phyloP scores from a whole-genome alignment of 1,284 basidiomycete species.

The Caloboletus firmus region DNA sequence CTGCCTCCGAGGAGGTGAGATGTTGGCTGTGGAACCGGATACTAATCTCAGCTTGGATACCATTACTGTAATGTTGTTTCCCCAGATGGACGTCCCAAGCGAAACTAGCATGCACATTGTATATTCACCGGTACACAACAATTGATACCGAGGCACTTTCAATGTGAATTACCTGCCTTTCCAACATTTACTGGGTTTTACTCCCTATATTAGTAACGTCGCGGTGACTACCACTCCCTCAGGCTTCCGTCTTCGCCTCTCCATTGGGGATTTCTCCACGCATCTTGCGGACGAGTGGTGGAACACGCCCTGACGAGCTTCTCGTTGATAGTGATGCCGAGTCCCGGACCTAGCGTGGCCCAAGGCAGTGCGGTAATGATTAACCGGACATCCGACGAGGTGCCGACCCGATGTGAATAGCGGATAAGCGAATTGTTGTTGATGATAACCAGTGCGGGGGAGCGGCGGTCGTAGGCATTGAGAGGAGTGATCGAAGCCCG shows the following conservation, averaged over 20 bases:
- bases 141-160: neutral
- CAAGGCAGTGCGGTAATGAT: slow-evolving; percentile 3
- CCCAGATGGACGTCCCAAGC: neutral
- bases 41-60: neutral
- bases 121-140: neutral
- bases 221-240: slow-evolving; percentile 54
- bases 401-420: neutral
- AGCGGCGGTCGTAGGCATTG: neutral
- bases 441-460: neutral
- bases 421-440: neutral
- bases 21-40: slow-evolving; percentile 1
- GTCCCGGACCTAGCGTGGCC: slow-evolving; percentile 49
- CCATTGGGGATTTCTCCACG: slow-evolving; percentile 66
- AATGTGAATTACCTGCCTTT: neutral
- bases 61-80: neutral
- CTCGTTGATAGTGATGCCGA: slow-evolving; percentile 73
- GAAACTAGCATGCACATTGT: neutral
- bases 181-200: neutral
- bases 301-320: slow-evolving; percentile 50
- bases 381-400: slow-evolving; percentile 1
- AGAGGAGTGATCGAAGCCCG: neutral
- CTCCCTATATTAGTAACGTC: neutral
- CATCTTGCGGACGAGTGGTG: slow-evolving; percentile 34
- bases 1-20: neutral
- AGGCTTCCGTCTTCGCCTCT: slow-evolving; percentile 54